These are phyloP conservation scores for Marchantia paleacea DNA, from an alignment of 225 moss, liverwort and hornwort species.

Conservation along the genomic window DNA sequence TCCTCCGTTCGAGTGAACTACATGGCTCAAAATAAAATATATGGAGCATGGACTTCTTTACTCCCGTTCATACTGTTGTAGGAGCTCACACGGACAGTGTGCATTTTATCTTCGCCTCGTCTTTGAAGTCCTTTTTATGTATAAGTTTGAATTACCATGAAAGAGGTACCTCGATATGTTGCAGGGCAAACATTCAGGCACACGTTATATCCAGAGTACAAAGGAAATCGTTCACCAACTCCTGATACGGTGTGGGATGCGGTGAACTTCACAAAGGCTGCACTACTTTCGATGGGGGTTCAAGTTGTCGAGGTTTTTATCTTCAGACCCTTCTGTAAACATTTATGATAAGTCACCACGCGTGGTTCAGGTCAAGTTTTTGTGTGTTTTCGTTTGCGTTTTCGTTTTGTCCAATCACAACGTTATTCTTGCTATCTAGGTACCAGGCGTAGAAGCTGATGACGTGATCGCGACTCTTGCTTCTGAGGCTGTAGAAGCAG, in stretches of 20 bases:
- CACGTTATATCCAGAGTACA: slow-evolving; percentile 33
- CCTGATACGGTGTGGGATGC: slow-evolving; percentile 44
- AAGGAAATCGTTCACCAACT: slow-evolving; percentile 32
- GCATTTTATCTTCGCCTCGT: too few relatives aligned
- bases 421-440: slow-evolving; percentile 16
- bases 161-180: slow-evolving; percentile 14
- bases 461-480: slow-evolving; percentile 48
- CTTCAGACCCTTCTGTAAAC: background rate
- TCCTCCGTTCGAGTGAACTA: too few relatives aligned
- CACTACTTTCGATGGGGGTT: slow-evolving; percentile 42
- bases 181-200: slow-evolving; percentile 49
- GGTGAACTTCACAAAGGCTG: slow-evolving; percentile 38
- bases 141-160: background rate
- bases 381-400: background rate
- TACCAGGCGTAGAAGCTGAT: slow-evolving; percentile 52
- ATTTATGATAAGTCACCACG: background rate
- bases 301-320: slow-evolving; percentile 37
- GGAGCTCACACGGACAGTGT: too few relatives aligned
- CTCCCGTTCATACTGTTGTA: too few relatives aligned
- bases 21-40: too few relatives aligned
- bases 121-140: too few relatives aligned
- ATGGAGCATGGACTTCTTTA: too few relatives aligned
- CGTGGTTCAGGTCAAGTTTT: background rate
- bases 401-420: background rate
- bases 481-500: slow-evolving; percentile 32